Evolutionary conservation across 2,329 filamentous ascomycete species (phyloP).

Genomic region (Alternaria sp.): DNA sequence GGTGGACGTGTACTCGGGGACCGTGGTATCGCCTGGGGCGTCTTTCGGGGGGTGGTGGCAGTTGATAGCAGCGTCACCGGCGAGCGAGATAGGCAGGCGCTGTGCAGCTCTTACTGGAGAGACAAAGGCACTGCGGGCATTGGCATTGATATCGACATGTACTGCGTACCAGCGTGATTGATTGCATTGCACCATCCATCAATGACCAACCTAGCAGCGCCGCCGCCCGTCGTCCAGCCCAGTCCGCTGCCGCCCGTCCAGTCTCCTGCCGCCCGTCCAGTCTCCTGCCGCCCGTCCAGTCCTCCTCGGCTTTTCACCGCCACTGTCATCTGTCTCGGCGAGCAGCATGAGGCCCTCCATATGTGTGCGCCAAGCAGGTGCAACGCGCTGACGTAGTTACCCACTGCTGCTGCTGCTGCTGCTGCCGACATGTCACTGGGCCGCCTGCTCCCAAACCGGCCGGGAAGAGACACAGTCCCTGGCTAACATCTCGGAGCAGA

Average conservation of each 20-base stretch:
- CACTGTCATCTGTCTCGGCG: slow-evolving; percentile 21
- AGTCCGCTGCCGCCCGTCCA: not conserved
- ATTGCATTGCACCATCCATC: slow-evolving; percentile 8
- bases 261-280: not conserved
- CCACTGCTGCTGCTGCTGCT: slow-evolving; percentile 22
- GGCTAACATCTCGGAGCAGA: slow-evolving; percentile 24
- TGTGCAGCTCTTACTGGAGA: slow-evolving; percentile 27
- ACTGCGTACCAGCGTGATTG: slow-evolving; percentile 2
- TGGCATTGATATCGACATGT: not conserved
- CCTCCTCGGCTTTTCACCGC: slow-evolving; percentile 23
- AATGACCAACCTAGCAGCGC: not conserved
- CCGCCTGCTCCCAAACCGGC: slow-evolving; percentile 26
- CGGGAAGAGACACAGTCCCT: slow-evolving; percentile 33
- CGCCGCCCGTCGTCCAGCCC: not conserved
- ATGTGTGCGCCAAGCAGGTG: slow-evolving; percentile 20
- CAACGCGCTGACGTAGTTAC: slow-evolving; percentile 38
- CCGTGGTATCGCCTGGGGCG: slow-evolving; percentile 25
- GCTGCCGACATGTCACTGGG: slow-evolving; percentile 12
- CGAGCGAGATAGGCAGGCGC: slow-evolving; percentile 32
- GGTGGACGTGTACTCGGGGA: slow-evolving; percentile 27
- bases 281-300: not conserved
- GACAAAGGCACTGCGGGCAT: slow-evolving; percentile 6
- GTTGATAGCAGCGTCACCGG: slow-evolving; percentile 12
- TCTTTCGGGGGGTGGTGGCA: slow-evolving; percentile 19
- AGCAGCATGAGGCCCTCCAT: slow-evolving; percentile 18